Base-by-base conservation (phyloP, 257 asterid genomes). In the Schizonepeta tenuifolia region DNA sequence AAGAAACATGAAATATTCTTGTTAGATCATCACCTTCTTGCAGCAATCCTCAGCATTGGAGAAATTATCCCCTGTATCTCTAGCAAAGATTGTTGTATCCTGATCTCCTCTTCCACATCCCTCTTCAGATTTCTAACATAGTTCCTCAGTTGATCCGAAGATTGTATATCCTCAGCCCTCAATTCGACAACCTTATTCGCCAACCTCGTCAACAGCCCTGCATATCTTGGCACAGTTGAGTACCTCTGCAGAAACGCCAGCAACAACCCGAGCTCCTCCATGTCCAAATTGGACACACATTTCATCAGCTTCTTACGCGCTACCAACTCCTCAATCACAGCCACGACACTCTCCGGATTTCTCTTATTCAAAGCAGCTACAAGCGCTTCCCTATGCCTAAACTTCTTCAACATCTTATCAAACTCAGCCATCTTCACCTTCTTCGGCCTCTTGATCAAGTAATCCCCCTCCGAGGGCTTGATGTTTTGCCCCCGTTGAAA, bases 261-360 rank as follows among this genome's bases (percentile, higher is more conserved):
- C 60, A 95, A 50, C 79, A 87, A 74, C 1, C 83, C 92, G 7
- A 95, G 86, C 85, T 95, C 98, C 15, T 81, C 86, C 0, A 11
- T 31, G 17, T 90, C 98, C 85, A 95, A 74, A 84, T 87, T 92
- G 1, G 87, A 75, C 15, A 90, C 85, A 41, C 95, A 84, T 69
- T 47, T 85, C 77, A 90, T 56, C 85, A 95, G 68, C 85, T 88
- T 95, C 87, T 84, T 87, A 62, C 98, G 75, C 4, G 93, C 95
- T 14, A 95, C 90, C 80, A 95, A 75, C 61, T 95, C 99, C 87
- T 95, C 98, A 84, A 95, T 90, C 28, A 95, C 98, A 35, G 98
- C 98, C 70, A 92, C 89, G 41, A 86, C 82, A 70, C 80, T 79
- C 76, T 83, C 94, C 0, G 96, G 96, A 71, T 87, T 87, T 75